Evolutionary conservation across 2,329 filamentous ascomycete genomes (phyloP), one percentile per base, ranked within the genome.

Genomic region (Stachybotrys elegans): DNA sequence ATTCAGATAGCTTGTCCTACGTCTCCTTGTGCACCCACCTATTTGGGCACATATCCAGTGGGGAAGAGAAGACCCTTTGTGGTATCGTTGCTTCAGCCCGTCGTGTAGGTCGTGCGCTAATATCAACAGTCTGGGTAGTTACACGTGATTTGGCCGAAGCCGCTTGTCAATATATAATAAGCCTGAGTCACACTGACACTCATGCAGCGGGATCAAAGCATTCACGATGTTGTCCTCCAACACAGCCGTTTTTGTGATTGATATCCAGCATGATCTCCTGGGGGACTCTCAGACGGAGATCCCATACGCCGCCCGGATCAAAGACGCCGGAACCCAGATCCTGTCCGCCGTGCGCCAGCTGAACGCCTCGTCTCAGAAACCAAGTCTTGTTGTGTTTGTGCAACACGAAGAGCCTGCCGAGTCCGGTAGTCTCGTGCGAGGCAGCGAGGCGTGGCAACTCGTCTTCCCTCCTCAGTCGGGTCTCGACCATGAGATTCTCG

Each of bases 191-290:
- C n/a, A n/a, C n/a, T n/a, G n/a, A n/a, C n/a, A n/a, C n/a, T n/a
- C n/a, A n/a, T n/a, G n/a, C n/a, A n/a, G n/a, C n/a, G n/a, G n/a
- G n/a, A n/a, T n/a, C n/a, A n/a, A 32, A 12, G 14, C 29, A 13
- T 16, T 36, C 34, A 36, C 5, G 11, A 36, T 36, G 34, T 11
- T 11, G 12, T 36, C 17, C 34, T 36, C 34, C 13, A 36, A 36
- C 5, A 36, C 34, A 8, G 34, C 34, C 21, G 6, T 64, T 27
- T 63, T 64, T 43, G 56, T 63, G 22, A 57, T 64, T 40, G 61
- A 64, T 50, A 60, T 64, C 46, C 60, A 64, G 39, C 55, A 58
- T 34, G 57, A 58, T 23, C 55, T 62, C 25, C 55, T 56, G 8
- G 42, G 40, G 0, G 48, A 58, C 41, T 51, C 55, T 2, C 19